Conservation (phyloP, 495 filamentous ascomycete genomes). For the Annulohypoxylon moriforme region DNA sequence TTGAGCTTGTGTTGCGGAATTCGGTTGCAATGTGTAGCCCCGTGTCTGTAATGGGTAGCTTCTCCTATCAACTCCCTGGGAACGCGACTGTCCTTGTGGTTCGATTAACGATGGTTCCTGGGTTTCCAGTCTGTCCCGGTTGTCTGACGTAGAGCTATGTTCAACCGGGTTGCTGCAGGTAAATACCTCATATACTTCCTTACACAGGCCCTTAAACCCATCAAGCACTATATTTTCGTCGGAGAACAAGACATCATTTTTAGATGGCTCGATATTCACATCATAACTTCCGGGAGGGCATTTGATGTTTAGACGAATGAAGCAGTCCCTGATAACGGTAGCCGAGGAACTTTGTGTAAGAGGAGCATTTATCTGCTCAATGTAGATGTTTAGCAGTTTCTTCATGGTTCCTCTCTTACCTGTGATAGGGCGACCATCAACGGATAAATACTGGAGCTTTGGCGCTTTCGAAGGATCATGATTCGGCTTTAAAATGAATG, state of each 20-base stretch:
- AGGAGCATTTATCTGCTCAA: constrained; percentile 31
- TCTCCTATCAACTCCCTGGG: not conserved
- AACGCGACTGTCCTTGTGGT: constrained; percentile 2
- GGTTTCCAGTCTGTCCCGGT: not conserved
- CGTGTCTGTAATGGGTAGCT: not conserved
- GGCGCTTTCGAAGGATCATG: constrained; percentile 65
- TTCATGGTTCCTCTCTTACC: constrained; percentile 71
- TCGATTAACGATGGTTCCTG: not conserved
- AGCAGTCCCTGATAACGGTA: constrained; percentile 67
- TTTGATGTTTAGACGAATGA: constrained; percentile 76
- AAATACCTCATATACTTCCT: constrained; percentile 57
- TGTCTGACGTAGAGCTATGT: not conserved
- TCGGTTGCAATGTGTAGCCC: constrained; percentile 1
- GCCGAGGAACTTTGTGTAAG: constrained; percentile 1
- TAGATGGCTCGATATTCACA: constrained; percentile 88
- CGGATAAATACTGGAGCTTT: constrained; percentile 73
- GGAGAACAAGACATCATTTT: constrained; percentile 87
- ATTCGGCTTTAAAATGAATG: constrained; percentile 67
- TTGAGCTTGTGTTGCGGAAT: not conserved
- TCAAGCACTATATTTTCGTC: constrained; percentile 64
- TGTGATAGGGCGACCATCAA: constrained; percentile 83
- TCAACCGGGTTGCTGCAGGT: constrained; percentile 6
- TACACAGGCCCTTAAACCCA: constrained; percentile 67
- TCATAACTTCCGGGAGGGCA: constrained; percentile 83
- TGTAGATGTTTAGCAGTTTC: constrained; percentile 65